Evolutionary conservation across 352 stramenopile species (phyloP).

Genomic region (Phytopythium delawarense): DNA sequence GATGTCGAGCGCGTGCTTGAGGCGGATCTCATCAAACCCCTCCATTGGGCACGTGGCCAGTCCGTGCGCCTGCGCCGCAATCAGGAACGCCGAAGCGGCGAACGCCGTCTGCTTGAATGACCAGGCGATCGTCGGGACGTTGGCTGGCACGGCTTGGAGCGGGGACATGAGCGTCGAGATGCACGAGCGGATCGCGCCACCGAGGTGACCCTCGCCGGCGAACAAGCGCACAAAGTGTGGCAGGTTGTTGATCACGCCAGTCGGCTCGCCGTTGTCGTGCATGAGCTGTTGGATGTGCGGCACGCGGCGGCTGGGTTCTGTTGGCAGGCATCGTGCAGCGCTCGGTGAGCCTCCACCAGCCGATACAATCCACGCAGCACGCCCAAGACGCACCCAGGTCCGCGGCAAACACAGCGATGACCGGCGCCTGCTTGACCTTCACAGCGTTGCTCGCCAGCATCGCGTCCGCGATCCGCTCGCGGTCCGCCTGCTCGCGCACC

Average conservation of each 20-base stretch:
- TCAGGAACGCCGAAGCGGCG: slow-evolving; percentile 64
- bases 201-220: slow-evolving; percentile 61
- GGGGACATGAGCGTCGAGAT: slow-evolving; percentile 67
- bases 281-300: slow-evolving; percentile 67
- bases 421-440: slow-evolving; percentile 73
- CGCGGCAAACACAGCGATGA: slow-evolving; percentile 77
- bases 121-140: slow-evolving; percentile 70
- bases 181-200: slow-evolving; percentile 39
- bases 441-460: slow-evolving; percentile 75
- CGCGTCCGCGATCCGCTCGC: slow-evolving; percentile 57
- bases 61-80: slow-evolving; percentile 61
- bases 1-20: slow-evolving; percentile 67
- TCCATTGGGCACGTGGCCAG: slow-evolving; percentile 78
- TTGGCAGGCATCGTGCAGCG: not conserved
- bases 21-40: slow-evolving; percentile 64
- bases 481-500: slow-evolving; percentile 62
- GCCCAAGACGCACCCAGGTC: slow-evolving; percentile 40
- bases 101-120: slow-evolving; percentile 80
- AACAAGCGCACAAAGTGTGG: slow-evolving; percentile 64
- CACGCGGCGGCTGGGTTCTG: slow-evolving; percentile 72
- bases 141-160: slow-evolving; percentile 49
- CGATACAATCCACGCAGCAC: not conserved
- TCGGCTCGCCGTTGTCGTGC: slow-evolving; percentile 42
- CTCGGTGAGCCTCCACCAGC: slow-evolving; percentile 2
- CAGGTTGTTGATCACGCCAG: slow-evolving; percentile 51